A percentile compares a stretch with the other conserved stretches of the same genome.
Conservation (phyloP, 2,329 filamentous ascomycete genomes). For the Myriosclerotinia duriaeana region DNA sequence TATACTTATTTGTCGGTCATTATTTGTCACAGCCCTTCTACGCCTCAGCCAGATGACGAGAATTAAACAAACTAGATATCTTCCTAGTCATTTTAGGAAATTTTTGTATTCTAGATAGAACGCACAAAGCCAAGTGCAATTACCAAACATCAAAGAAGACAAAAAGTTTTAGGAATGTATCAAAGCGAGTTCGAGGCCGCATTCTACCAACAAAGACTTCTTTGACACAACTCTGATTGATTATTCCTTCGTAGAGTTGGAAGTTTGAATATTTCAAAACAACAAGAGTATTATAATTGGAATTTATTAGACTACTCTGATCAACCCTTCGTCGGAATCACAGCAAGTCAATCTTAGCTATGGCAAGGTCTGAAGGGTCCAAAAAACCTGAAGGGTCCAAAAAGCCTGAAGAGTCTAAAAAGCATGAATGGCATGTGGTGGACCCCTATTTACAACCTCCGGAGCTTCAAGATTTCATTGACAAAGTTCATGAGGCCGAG, state of each 20-base stretch:
- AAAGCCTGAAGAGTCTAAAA: too few species aligned
- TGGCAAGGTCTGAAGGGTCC: background rate
- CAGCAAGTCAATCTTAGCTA: background rate
- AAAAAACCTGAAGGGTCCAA: too few species aligned
- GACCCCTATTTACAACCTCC: too few species aligned
- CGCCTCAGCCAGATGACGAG: background rate
- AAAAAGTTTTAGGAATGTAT: conserved; percentile 11
- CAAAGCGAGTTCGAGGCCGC: background rate
- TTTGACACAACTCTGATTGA: background rate
- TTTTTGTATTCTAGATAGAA: background rate
- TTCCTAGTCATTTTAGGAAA: background rate
- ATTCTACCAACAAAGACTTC: conserved; percentile 20
- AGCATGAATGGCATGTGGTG: too few species aligned
- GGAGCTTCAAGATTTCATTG: background rate
- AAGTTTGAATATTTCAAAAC: background rate
- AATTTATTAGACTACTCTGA: background rate
- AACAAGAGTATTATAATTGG: background rate
- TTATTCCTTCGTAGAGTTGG: background rate
- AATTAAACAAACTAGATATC: background rate
- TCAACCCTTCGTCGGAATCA: background rate
- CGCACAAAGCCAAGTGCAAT: background rate
- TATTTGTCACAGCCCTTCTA: background rate
- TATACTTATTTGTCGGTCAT: background rate
- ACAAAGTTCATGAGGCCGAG: background rate
- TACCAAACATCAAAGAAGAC: background rate